phyloP scores from a whole-genome alignment of 2,329 filamentous ascomycete genomes.

The Zymoseptoria pseudotritici region DNA sequence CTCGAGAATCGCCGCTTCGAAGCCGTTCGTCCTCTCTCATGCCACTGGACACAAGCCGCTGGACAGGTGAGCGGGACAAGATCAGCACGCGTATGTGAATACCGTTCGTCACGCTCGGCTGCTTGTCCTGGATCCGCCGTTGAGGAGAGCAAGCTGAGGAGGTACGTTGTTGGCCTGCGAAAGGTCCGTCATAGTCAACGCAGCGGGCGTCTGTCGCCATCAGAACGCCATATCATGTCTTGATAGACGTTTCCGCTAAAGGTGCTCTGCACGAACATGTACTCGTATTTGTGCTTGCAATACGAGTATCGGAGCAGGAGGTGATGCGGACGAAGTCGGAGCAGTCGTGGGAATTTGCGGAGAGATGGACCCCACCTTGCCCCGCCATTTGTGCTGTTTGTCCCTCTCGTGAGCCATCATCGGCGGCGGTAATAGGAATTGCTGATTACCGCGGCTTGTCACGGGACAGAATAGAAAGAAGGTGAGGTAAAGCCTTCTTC shows the following conservation, averaged over 20 bases:
- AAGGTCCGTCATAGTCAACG: background rate
- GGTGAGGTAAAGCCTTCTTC: slow-evolving; percentile 11
- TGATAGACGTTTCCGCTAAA: background rate
- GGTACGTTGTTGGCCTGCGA: background rate
- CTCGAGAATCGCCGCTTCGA: background rate
- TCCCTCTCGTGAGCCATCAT: background rate
- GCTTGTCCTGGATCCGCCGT: background rate
- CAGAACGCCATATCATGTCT: background rate
- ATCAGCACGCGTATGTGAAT: background rate
- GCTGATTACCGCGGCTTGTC: background rate
- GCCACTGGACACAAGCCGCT: background rate
- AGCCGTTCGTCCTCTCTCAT: background rate
- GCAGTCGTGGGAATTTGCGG: background rate
- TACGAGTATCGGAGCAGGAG: background rate
- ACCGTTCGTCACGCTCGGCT: background rate
- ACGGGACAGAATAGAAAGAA: slow-evolving; percentile 1
- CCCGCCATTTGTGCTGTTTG: background rate
- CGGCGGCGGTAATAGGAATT: background rate
- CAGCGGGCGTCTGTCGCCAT: background rate
- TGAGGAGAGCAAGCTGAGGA: background rate
- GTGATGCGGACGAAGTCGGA: background rate
- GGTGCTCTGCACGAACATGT: background rate
- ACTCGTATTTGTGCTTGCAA: too few relatives aligned
- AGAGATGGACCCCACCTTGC: background rate
- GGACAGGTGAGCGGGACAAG: background rate